phyloP scores from a whole-genome alignment of 2,329 filamentous ascomycete species.

The Sporothrix inflata region DNA sequence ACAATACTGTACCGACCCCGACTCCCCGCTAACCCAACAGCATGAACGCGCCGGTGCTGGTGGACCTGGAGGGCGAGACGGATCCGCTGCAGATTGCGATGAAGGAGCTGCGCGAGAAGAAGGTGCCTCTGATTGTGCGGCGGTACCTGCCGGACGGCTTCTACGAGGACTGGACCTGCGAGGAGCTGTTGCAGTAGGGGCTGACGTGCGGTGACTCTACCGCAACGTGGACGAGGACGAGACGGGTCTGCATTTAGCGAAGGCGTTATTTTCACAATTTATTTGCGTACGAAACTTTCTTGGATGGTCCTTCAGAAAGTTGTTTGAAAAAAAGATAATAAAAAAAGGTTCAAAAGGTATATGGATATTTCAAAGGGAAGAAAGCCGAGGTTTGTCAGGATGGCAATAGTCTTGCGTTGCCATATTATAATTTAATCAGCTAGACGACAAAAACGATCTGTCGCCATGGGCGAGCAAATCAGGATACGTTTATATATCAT shows the following conservation, averaged over 20 bases:
- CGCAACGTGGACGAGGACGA: neutral
- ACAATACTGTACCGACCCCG: neutral
- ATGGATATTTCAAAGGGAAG: neutral
- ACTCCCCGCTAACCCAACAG: slow-evolving; percentile 54
- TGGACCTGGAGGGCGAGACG: slow-evolving; percentile 96
- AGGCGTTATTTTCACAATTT: slow-evolving; percentile 32
- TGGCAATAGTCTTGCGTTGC: neutral
- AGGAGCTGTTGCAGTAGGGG: slow-evolving; percentile 74
- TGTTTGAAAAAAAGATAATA: neutral
- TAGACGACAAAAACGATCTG: no score
- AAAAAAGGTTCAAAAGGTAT: neutral
- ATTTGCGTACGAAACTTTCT: slow-evolving; percentile 8
- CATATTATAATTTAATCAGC: no score
- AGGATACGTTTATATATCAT: no score
- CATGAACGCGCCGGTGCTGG: slow-evolving; percentile 96
- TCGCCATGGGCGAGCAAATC: no score
- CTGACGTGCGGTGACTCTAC: neutral
- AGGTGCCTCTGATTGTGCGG: slow-evolving; percentile 93
- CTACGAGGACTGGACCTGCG: slow-evolving; percentile 99
- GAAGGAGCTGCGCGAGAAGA: slow-evolving; percentile 97
- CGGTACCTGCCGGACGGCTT: slow-evolving; percentile 96
- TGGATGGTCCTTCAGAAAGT: neutral
- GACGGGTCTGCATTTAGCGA: slow-evolving; percentile 35
- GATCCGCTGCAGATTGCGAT: slow-evolving; percentile 97
- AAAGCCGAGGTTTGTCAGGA: neutral